Base-by-base conservation (phyloP, 345 rosid genomes). In the Corchorus olitorius region DNA sequence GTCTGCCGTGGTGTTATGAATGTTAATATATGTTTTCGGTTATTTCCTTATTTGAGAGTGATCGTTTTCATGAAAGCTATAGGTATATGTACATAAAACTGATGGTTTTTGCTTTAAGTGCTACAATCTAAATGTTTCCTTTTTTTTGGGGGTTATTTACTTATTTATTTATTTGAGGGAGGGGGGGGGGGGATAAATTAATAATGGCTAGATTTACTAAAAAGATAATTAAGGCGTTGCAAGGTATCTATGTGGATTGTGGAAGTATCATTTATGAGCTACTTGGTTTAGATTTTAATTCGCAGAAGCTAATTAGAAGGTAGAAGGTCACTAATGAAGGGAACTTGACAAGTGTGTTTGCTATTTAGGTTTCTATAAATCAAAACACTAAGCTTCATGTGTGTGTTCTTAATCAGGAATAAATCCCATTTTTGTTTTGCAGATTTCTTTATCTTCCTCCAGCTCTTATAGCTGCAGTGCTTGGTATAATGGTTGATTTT, bases 361-460 rank as follows among this genome's bases (percentile, higher is more conserved):
- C 64, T 19, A 19, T 72, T 37, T 55, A 56, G 39, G 53, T 59
- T 73, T 20, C 43, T 33, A 53, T 65, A 54, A 3, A 0, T 5
- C 12, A 0, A 43, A 41, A 56, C 39, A 17, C 64, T 75, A 34
- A 48, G 52, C 55, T 34, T 52, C 52, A 14, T 17, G 33, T 20
- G 45, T 6, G 4, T 77, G 62, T 13, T 4, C 15, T n/a, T 8
- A 41, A 48, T 62, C 22, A 49, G 7, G 39, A 17, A 27, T 27
- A 60, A 34, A 37, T 46, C 39, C 50, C 41, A 4, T 39, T 10
- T 68, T 81, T 12, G 69, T 71, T 5, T 45, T 79, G 79, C 92
- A 96, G 99, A 81, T 74, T 92, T 77, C 83, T 85, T 78, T 77
- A 87, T 78, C 88, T 94, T 82, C 95, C 92, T 16, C 92, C 91